These are phyloP conservation scores for Botrytis deweyae DNA, from an alignment of 2,329 filamentous ascomycete genomes.

Conservation along the genomic window DNA sequence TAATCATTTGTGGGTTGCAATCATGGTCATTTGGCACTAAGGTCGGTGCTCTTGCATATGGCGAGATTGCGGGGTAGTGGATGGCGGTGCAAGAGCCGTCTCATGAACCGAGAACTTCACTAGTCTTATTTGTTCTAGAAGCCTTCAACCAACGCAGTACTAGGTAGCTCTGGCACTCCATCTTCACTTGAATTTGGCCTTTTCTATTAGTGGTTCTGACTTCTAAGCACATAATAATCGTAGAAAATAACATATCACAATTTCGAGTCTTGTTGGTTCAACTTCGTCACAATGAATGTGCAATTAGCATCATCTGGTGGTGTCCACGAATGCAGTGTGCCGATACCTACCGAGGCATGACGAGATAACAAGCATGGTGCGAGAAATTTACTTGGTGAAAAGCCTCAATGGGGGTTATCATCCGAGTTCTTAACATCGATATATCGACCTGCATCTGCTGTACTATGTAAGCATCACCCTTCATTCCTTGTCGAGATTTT, in stretches of 20 bases:
- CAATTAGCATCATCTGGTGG: background rate
- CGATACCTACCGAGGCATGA: slow-evolving; percentile 14
- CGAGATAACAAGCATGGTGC: background rate
- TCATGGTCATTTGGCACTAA: background rate
- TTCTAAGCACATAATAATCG: background rate
- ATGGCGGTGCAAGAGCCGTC: background rate
- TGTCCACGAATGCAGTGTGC: slow-evolving; percentile 1
- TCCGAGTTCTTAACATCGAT: background rate
- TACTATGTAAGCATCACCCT: slow-evolving; percentile 7
- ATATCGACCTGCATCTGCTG: slow-evolving; percentile 16
- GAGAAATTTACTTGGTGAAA: background rate
- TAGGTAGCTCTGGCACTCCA: background rate
- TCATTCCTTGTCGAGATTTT: background rate
- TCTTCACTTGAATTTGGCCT: background rate
- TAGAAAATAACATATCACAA: background rate
- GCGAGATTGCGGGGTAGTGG: slow-evolving; percentile 16
- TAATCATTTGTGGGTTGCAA: slow-evolving; percentile 8
- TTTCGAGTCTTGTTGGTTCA: background rate
- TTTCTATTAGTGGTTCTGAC: background rate
- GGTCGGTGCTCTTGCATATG: background rate
- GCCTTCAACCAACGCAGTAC: background rate
- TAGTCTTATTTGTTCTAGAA: slow-evolving; percentile 3
- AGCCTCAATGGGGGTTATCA: background rate
- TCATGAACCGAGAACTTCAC: slow-evolving; percentile 9
- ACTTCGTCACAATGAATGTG: background rate